Evolutionary conservation across 176 grass and related monocot species (phyloP), one percentile per base, ranked within the genome.

Genomic region (Oryza nivara): DNA sequence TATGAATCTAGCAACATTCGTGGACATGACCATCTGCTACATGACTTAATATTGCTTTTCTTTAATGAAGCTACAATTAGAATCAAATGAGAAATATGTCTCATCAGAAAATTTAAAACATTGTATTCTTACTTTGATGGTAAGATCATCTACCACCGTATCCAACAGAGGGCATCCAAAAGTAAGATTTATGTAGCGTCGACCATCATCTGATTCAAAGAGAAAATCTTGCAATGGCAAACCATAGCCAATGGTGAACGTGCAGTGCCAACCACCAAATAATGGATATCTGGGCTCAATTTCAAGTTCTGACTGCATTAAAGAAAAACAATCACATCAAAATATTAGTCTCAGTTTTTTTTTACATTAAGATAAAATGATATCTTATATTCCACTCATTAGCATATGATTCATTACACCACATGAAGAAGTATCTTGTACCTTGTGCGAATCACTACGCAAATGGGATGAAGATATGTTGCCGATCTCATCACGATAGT

Each of bases 401-500:
- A 83, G 45, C 51, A 88, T 75, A 78, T 17, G 38, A 82, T 36
- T 51, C 45, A 85, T 67, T 46, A 69, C 67, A 88, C 41, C 3
- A 67, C 10, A 61, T 73, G 36, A 7, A 90, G 70, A 48, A 40
- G 79, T 73, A 69, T 49, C 3, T 0, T 48, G 60, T 91, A 98
- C 96, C 90, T 90, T 98, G 56, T 78, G 86, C 77, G 93, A 95
- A 95, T 90, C 93, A 43, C 56, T 89, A 76, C 96, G 94, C 43
- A 98, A 72, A 85, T 95, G 89, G 83, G 96, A 98, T 52, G 96
- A 89, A 10, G 96, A 98, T 68, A 98, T 98, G 74, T 98, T 98
- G 54, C 96, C 96, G 51, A 98, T 98, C 88, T 98, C 96, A 87
- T 98, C 96, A 80, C 96, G 94, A 87, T 95, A 98, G 66, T 95